Percentiles rank a stretch among this genome's conserved stretches.
Conservation (phyloP, 805 yeast species). For the Saccharomycopsis fodiens region DNA sequence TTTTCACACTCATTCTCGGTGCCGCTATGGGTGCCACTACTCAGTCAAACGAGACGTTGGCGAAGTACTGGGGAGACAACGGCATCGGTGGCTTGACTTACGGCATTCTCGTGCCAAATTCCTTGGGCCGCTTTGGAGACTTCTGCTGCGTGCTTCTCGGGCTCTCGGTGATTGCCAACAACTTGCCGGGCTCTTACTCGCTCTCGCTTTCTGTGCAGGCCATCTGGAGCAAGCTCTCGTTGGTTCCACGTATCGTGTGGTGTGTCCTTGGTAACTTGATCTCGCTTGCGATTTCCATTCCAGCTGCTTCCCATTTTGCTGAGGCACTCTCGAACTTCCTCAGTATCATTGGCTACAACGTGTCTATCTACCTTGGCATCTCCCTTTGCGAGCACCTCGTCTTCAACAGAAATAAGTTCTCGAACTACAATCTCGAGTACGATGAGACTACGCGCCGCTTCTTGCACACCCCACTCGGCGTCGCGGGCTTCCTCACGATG, state of each 20-base stretch:
- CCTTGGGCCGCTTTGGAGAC: constrained; percentile 83
- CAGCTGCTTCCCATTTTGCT: constrained; percentile 71
- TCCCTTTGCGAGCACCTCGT: constrained; percentile 73
- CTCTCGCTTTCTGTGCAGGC: constrained; percentile 83
- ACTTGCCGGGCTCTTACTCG: constrained; percentile 91
- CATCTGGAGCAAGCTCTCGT: constrained; percentile 63
- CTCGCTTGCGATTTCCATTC: constrained; percentile 80
- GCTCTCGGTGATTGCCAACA: constrained; percentile 81
- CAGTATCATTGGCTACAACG: constrained; percentile 87
- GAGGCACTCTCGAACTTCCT: constrained; percentile 75
- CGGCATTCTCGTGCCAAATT: constrained; percentile 67
- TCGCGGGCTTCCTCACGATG: constrained; percentile 71
- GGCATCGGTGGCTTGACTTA: constrained; percentile 79
- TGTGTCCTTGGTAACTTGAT: constrained; percentile 66
- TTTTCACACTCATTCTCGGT: constrained; percentile 72
- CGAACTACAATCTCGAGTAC: constrained; percentile 53
- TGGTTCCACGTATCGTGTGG: constrained; percentile 80
- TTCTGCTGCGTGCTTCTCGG: constrained; percentile 82
- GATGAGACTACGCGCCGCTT: constrained; percentile 39
- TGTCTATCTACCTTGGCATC: constrained; percentile 77
- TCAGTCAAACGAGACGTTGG: constrained; percentile 37
- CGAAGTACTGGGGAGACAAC: constrained; percentile 40
- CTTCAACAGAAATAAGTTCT: constrained; percentile 49
- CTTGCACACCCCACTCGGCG: constrained; percentile 55
- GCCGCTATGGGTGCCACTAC: constrained; percentile 78